Percentiles rank a stretch among this genome's conserved stretches.
Conservation (phyloP, 2,329 filamentous ascomycete species). For the Thelonectria discophora region DNA sequence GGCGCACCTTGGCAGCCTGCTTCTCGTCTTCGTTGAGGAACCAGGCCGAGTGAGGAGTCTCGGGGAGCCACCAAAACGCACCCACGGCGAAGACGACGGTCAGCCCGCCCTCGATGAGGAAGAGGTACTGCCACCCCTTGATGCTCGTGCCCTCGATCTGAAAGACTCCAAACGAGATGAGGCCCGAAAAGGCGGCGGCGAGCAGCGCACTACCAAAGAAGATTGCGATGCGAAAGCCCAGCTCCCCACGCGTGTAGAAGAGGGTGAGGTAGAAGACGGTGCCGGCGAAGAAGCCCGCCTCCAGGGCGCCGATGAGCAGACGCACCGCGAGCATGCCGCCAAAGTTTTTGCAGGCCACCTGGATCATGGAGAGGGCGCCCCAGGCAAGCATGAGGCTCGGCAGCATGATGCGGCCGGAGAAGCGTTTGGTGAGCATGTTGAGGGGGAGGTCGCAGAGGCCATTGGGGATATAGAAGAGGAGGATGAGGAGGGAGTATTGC, state of each 20-base stretch:
- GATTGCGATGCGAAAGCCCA: slow-evolving; percentile 67
- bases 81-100: slow-evolving; percentile 32
- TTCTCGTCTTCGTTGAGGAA: slow-evolving; percentile 54
- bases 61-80: slow-evolving; percentile 38
- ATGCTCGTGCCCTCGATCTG: slow-evolving; percentile 57
- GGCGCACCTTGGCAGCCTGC: slow-evolving; percentile 49
- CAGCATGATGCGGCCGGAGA: slow-evolving; percentile 47
- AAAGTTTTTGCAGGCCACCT: slow-evolving; percentile 56
- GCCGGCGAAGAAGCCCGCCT: slow-evolving; percentile 60
- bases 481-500: slow-evolving; percentile 54
- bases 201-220: slow-evolving; percentile 68
- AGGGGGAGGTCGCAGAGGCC: slow-evolving; percentile 59
- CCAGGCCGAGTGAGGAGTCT: slow-evolving; percentile 53
- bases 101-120: slow-evolving; percentile 69
- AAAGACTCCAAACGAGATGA: slow-evolving; percentile 68
- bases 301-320: slow-evolving; percentile 51
- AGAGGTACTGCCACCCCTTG: slow-evolving; percentile 70
- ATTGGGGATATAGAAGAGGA: slow-evolving; percentile 62
- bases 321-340: slow-evolving; percentile 56
- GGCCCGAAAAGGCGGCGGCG: slow-evolving; percentile 71
- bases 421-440: slow-evolving; percentile 58
- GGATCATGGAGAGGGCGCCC: slow-evolving; percentile 54
- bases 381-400: slow-evolving; percentile 53
- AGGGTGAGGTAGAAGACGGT: slow-evolving; percentile 55
- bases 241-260: slow-evolving; percentile 70